Evolutionary conservation across 2,329 filamentous ascomycete species (phyloP).

Genomic region (Aspergillus floridensis): DNA sequence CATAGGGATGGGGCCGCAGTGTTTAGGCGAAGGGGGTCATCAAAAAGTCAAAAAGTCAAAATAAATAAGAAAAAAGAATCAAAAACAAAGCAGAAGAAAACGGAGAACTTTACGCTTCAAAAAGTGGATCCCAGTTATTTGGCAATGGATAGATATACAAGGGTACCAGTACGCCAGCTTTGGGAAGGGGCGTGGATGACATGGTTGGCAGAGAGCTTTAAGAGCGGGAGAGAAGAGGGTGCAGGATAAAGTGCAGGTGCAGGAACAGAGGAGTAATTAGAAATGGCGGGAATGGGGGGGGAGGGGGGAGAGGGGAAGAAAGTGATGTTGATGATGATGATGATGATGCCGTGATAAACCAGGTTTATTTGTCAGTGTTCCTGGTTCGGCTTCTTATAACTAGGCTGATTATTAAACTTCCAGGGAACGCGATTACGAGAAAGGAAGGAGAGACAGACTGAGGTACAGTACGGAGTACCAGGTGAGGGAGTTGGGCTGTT

Average conservation of each 20-base stretch:
- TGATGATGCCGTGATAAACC: neutral
- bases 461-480: neutral
- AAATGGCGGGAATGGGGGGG: too few species aligned
- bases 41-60: too few species aligned
- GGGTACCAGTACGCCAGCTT: slow-evolving; percentile 15
- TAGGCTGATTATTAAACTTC: neutral
- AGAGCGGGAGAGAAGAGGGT: neutral
- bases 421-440: neutral
- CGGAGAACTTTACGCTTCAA: slow-evolving; percentile 14
- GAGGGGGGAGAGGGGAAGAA: too few species aligned
- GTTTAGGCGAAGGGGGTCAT: neutral
- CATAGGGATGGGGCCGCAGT: too few species aligned
- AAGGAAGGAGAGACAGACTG: neutral
- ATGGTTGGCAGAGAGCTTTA: neutral
- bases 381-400: neutral
- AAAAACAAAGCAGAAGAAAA: neutral
- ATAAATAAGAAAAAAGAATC: neutral
- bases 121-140: slow-evolving; percentile 19
- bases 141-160: slow-evolving; percentile 19
- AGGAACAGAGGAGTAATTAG: too few species aligned
- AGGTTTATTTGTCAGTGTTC: neutral
- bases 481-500: too few species aligned
- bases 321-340: too few species aligned
- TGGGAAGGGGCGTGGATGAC: neutral
- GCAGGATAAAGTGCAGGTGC: neutral